Conservation (phyloP, 352 stramenopile species). For the Pythium scleroteichum region DNA sequence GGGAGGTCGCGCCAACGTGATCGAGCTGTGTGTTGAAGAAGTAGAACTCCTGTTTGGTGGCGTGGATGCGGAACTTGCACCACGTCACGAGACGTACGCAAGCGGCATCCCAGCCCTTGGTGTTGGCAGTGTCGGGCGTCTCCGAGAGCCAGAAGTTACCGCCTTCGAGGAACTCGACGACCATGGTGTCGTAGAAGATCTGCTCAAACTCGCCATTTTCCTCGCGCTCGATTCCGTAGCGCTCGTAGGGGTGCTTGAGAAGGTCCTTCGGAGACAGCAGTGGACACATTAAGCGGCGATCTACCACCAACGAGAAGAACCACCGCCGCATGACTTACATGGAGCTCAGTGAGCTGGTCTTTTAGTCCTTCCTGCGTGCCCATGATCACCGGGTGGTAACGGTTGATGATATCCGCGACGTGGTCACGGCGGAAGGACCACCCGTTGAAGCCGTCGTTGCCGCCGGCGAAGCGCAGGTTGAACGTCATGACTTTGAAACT, state of each 20-base stretch:
- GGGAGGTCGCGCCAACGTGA: constrained; percentile 32
- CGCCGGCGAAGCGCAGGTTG: constrained; percentile 38
- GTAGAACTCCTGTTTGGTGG: constrained; percentile 39
- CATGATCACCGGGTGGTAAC: constrained; percentile 39
- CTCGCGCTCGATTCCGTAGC: constrained; percentile 38
- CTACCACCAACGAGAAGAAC: too few relatives aligned
- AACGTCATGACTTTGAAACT: constrained; percentile 64
- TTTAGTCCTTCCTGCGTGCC: constrained; percentile 45
- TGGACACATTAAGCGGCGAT: neutral
- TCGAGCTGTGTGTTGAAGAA: constrained; percentile 51
- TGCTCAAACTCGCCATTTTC: constrained; percentile 38
- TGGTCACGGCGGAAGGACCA: constrained; percentile 39
- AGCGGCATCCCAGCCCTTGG: constrained; percentile 33
- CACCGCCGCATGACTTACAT: too few relatives aligned
- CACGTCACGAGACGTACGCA: constrained; percentile 40
- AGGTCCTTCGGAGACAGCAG: constrained; percentile 11
- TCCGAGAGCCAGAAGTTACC: constrained; percentile 48
- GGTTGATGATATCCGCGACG: constrained; percentile 41
- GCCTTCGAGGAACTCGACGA: constrained; percentile 37
- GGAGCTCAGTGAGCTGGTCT: constrained; percentile 37
- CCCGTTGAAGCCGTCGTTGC: constrained; percentile 35
- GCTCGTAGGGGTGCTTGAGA: constrained; percentile 35
- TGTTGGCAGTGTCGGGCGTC: constrained; percentile 29
- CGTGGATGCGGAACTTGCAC: constrained; percentile 32
- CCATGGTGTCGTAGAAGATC: constrained; percentile 43